Evolutionary conservation across 768 basidiomycete genomes (phyloP), one percentile per base, ranked within the genome.

Genomic region (Russula compacta): DNA sequence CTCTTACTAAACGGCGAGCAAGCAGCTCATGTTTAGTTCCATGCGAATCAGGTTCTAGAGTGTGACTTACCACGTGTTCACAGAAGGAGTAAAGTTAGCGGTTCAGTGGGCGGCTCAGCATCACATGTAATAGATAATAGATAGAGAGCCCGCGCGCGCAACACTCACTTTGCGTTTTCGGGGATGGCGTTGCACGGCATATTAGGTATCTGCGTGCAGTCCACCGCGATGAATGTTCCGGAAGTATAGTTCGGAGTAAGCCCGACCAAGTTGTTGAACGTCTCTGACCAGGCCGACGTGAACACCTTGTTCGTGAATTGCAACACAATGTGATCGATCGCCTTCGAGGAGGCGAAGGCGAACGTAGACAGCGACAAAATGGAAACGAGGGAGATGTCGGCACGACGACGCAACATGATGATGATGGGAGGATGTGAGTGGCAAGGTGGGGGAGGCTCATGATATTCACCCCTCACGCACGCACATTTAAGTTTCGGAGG

Each of bases 301-400:
- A 55, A 60, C 1, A 48, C 59, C 40, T 60, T 60, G 19, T 53
- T 60, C 21, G 59, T 56, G n/a, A 53, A 60, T 24, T 60, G 59
- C 33, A 60, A 40, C 17, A 60, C 59, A 7, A 55, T 53, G 12
- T 56, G 59, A 21, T 60, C 48, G 38, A 50, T 50, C 39, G 29
- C 17, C 48, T 4, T 48, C 29, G 59, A 60, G 7, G 59, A 60
- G 12, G 59, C 53, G 10, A 43, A 32, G n/a, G n/a, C n/a, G n/a
- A n/a, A n/a, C 12, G 53, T 50, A 15, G 40, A 24, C 6, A 43
- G 17, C 11, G n/a, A n/a, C n/a, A n/a, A n/a, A n/a, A 55, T 6
- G 40, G 42, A 11, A 19, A 60, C 4, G 53, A 60, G 33, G 48
- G 50, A 17, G 12, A 10, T n/a, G n/a, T n/a, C 2, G n/a, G n/a